Conservation (phyloP, 1,139 yeast genomes). For the Lodderomyces margitis region DNA sequence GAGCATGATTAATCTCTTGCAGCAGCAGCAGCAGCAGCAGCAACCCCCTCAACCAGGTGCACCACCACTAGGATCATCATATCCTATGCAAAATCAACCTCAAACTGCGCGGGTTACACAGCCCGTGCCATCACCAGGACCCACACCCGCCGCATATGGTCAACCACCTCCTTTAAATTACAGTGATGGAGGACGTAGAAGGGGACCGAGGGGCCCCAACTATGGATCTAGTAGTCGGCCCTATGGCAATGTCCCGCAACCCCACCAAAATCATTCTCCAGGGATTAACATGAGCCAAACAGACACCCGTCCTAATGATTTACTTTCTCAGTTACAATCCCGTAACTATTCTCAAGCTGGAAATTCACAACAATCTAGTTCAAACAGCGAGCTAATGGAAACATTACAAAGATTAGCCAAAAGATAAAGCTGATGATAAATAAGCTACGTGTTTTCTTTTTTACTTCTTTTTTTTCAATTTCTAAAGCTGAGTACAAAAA, state of each 20-base stretch:
- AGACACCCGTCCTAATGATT: conserved; percentile 23
- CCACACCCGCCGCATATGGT: conserved; percentile 11
- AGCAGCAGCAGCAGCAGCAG: conserved; percentile 23
- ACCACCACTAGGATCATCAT: conserved; percentile 12
- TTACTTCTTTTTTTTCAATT: neutral
- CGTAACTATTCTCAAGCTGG: conserved; percentile 10
- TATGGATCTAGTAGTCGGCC: conserved; percentile 6
- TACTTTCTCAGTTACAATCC: conserved; percentile 29
- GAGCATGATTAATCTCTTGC: conserved; percentile 42
- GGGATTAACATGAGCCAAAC: neutral
- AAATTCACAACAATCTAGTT: conserved; percentile 15
- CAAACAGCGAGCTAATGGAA: conserved; percentile 32
- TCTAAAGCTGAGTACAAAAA: neutral
- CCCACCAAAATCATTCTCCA: conserved; percentile 8
- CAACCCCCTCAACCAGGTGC: conserved; percentile 20
- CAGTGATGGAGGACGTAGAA: conserved; percentile 7
- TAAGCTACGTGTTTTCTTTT: neutral
- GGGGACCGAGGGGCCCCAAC: conserved; percentile 3
- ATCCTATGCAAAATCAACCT: neutral
- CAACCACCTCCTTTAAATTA: conserved; percentile 9
- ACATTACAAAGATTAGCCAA: conserved; percentile 37
- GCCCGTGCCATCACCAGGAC: neutral
- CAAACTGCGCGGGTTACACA: neutral
- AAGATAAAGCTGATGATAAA: conserved; percentile 13
- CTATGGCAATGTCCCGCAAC: conserved; percentile 13